Conservation (phyloP, 805 yeast species). For the Zygosaccharomyces bailii region DNA sequence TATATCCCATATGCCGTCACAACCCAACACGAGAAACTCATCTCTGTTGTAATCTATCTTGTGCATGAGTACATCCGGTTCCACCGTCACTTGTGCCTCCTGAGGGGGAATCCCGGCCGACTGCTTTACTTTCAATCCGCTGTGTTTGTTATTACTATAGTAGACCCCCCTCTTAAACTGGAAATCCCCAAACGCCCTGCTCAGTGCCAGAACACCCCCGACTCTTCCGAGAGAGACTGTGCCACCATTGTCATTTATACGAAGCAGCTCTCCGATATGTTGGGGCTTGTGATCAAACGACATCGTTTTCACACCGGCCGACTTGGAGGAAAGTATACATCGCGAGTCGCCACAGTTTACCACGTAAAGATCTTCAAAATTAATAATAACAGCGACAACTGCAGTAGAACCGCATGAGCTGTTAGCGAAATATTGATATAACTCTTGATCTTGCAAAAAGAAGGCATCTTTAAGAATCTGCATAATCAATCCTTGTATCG, state of each 20-base stretch:
- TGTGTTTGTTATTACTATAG: slow-evolving; percentile 38
- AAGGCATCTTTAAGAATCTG: slow-evolving; percentile 44
- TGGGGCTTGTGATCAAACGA: slow-evolving; percentile 90
- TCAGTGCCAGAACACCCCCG: slow-evolving; percentile 88
- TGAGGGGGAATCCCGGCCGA: slow-evolving; percentile 44
- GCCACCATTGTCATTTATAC: slow-evolving; percentile 93
- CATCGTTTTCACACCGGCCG: slow-evolving; percentile 55
- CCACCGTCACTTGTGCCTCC: slow-evolving; percentile 76
- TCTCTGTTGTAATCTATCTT: slow-evolving; percentile 43
- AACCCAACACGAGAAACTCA: slow-evolving; percentile 70
- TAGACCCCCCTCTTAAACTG: slow-evolving; percentile 42
- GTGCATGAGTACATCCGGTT: slow-evolving; percentile 69
- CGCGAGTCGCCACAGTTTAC: slow-evolving; percentile 80
- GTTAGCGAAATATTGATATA: slow-evolving; percentile 39
- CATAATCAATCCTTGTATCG: slow-evolving; percentile 37
- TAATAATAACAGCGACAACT: slow-evolving; percentile 43
- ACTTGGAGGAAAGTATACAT: slow-evolving; percentile 48
- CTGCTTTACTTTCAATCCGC: slow-evolving; percentile 6
- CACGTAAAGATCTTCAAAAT: slow-evolving; percentile 46
- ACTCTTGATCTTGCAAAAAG: slow-evolving; percentile 43
- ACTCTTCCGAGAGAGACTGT: slow-evolving; percentile 90
- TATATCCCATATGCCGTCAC: slow-evolving; percentile 84
- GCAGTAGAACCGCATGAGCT: slow-evolving; percentile 53
- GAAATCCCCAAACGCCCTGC: slow-evolving; percentile 86
- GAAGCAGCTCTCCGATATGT: slow-evolving; percentile 86